Evolutionary conservation across 305 asterid species (phyloP).

Genomic region (Withania somnifera): DNA sequence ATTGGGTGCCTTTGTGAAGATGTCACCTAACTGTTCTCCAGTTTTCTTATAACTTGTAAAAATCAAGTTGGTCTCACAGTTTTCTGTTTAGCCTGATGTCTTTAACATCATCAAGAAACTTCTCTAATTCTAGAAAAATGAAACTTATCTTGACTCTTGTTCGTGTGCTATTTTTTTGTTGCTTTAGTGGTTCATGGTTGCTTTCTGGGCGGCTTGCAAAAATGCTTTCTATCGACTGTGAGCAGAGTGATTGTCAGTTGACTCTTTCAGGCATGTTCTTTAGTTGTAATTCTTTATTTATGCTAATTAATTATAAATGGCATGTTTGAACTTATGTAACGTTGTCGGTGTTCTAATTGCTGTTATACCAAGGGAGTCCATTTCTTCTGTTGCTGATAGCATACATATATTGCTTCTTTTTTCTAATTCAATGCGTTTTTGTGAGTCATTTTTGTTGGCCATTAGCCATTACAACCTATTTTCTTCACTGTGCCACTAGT

Average conservation of each 20-base stretch:
- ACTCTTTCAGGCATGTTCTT: constrained; percentile 69
- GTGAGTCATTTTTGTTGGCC: background rate
- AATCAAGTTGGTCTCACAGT: background rate
- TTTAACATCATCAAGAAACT: background rate
- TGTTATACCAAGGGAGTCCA: background rate
- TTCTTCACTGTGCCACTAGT: background rate
- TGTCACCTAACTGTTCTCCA: no score
- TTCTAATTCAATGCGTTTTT: background rate
- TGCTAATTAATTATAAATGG: background rate
- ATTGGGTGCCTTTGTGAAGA: no score
- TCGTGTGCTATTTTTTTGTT: background rate
- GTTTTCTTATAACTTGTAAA: no score
- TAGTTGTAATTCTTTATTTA: background rate
- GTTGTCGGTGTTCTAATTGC: background rate
- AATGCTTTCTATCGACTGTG: constrained; percentile 93
- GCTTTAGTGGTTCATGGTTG: constrained; percentile 73
- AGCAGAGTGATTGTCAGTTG: constrained; percentile 78
- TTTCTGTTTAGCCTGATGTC: background rate
- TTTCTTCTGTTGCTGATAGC: background rate
- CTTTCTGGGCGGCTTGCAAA: constrained; percentile 92
- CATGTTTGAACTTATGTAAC: background rate
- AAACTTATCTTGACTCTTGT: background rate
- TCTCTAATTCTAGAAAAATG: background rate
- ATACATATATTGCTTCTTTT: background rate
- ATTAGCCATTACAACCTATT: background rate